Evolutionary conservation across 2,329 filamentous ascomycete genomes (phyloP).

Genomic region (Colletotrichum sp.): DNA sequence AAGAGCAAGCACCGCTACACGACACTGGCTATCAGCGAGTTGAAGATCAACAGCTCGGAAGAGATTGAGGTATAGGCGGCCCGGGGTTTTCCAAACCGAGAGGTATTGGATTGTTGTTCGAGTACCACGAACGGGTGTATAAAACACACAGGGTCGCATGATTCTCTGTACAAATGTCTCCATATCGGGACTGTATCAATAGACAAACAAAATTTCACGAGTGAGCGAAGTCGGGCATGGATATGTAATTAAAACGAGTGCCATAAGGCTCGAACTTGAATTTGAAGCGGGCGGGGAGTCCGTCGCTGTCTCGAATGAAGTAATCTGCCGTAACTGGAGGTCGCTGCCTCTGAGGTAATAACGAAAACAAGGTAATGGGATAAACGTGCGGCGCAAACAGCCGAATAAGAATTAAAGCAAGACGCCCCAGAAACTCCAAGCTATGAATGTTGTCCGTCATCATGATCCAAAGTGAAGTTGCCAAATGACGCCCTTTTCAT

Average conservation of each 20-base stretch:
- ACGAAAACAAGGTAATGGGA: constrained; percentile 4
- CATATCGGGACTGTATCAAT: constrained; percentile 12
- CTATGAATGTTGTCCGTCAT: constrained; percentile 18
- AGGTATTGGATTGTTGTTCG: not conserved
- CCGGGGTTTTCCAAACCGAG: not conserved
- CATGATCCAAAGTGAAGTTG: constrained; percentile 13
- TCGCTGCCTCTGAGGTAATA: not conserved
- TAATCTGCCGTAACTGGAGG: not conserved
- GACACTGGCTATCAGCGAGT: constrained; percentile 81
- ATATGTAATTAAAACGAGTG: not conserved
- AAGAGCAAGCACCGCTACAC: constrained; percentile 93
- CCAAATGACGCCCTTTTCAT: constrained; percentile 9
- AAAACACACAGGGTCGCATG: not conserved
- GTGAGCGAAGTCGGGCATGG: not conserved
- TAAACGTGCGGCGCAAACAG: not conserved
- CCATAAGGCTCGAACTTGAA: not conserved
- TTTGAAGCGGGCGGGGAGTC: not conserved
- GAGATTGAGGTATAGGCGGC: constrained; percentile 36
- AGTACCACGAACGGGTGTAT: not conserved
- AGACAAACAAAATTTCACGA: constrained; percentile 5
- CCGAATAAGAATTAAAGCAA: constrained; percentile 8
- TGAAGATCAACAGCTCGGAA: constrained; percentile 64
- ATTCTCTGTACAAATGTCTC: not conserved
- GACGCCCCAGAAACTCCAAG: constrained; percentile 17
- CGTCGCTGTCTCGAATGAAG: not conserved